Conservation (phyloP, 2,329 filamentous ascomycete genomes). For the Pseudogymnoascus sp. region DNA sequence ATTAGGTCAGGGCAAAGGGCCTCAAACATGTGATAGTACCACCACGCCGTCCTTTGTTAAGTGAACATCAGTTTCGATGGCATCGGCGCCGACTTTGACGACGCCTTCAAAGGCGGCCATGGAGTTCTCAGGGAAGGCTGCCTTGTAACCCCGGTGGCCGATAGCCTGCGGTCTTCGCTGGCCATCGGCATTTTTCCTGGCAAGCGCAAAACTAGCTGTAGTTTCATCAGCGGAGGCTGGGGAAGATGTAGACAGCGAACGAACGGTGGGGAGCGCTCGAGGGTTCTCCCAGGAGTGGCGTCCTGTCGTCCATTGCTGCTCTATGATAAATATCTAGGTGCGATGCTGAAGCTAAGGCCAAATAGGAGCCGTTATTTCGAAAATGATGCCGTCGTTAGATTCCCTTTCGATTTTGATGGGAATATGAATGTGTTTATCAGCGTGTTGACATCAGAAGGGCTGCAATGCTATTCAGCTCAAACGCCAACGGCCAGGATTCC, state of each 20-base stretch:
- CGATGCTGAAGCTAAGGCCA: too few relatives aligned
- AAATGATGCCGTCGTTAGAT: background rate
- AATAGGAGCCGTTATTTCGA: background rate
- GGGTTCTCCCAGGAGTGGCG: background rate
- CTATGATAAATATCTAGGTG: background rate
- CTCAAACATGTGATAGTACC: slow-evolving; percentile 68
- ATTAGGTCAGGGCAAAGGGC: background rate
- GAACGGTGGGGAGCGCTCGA: background rate
- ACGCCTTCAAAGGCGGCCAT: slow-evolving; percentile 72
- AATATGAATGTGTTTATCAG: background rate
- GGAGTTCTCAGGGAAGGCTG: slow-evolving; percentile 75
- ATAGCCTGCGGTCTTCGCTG: slow-evolving; percentile 59
- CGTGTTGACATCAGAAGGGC: background rate
- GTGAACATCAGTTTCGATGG: slow-evolving; percentile 83
- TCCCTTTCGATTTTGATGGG: background rate
- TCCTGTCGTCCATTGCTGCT: background rate
- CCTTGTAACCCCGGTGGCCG: slow-evolving; percentile 73
- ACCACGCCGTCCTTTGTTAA: slow-evolving; percentile 75
- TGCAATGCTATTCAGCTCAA: background rate
- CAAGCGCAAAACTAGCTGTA: slow-evolving; percentile 22
- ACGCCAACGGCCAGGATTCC: background rate
- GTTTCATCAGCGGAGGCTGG: slow-evolving; percentile 9
- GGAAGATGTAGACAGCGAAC: background rate
- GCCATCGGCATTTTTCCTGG: slow-evolving; percentile 19
- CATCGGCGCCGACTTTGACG: slow-evolving; percentile 66